These are phyloP conservation scores for Rhodotorula toruloides DNA, from an alignment of 768 basidiomycete genomes.

Conservation along the genomic window DNA sequence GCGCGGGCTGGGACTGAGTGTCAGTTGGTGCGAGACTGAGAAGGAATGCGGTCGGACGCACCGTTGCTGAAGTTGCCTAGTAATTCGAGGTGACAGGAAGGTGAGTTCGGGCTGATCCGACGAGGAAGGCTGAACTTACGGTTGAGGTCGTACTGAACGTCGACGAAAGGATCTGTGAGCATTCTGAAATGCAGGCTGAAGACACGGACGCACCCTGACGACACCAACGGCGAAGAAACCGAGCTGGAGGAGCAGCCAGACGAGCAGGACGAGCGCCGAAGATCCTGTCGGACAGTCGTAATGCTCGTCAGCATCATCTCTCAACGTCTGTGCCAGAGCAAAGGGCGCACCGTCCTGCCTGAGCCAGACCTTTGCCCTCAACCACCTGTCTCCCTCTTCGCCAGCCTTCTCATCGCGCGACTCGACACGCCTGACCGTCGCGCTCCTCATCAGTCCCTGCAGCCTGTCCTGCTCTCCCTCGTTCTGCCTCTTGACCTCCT, in stretches of 20 bases:
- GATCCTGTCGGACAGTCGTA: constrained; percentile 4
- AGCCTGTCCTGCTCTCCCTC: constrained; percentile 75
- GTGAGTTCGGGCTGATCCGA: too few species aligned
- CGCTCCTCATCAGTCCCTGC: constrained; percentile 72
- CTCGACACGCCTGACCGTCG: constrained; percentile 48
- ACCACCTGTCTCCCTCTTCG: constrained; percentile 40
- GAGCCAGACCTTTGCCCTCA: constrained; percentile 72
- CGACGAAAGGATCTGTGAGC: neutral
- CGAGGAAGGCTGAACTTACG: neutral
- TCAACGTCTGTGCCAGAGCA: neutral
- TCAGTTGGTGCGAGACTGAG: neutral
- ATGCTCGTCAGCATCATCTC: neutral
- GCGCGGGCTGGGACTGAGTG: constrained; percentile 32
- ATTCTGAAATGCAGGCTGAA: fast-evolving
- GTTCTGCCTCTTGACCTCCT: constrained; percentile 51
- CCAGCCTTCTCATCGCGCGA: constrained; percentile 1
- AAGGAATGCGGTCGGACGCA: too few species aligned
- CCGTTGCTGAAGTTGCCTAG: neutral
- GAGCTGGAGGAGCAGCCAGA: constrained; percentile 75
- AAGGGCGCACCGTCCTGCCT: constrained; percentile 69
- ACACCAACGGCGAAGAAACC: constrained; percentile 72
- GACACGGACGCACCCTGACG: constrained; percentile 51
- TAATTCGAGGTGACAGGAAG: neutral
- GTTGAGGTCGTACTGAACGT: constrained; percentile 38
- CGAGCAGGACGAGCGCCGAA: constrained; percentile 55